Conservation (phyloP, 2,329 filamentous ascomycete species). For the Fusarium graminum region DNA sequence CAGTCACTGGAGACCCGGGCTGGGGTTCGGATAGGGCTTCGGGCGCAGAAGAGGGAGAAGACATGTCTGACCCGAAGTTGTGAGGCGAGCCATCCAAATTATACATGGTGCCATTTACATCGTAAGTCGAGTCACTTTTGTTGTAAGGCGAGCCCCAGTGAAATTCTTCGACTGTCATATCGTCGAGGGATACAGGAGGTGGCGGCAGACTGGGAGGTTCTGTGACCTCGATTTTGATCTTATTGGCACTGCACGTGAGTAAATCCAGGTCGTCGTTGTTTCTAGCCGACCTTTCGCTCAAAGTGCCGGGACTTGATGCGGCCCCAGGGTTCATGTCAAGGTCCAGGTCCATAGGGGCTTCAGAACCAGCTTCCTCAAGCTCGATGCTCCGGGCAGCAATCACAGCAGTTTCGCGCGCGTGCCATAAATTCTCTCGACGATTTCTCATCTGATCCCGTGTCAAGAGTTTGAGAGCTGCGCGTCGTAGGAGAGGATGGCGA, state of each 20-base stretch:
- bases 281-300: constrained; percentile 5
- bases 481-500: constrained; percentile 57
- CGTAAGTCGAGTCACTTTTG: no score
- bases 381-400: constrained; percentile 54
- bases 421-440: constrained; percentile 58
- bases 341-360: neutral
- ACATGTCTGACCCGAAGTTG: constrained; percentile 1
- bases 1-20: constrained; percentile 26
- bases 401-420: constrained; percentile 50
- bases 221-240: constrained; percentile 28
- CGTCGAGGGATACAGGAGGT: constrained; percentile 30
- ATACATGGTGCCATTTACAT: no score
- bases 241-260: neutral
- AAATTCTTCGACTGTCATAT: constrained; percentile 27
- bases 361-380: constrained; percentile 51
- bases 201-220: constrained; percentile 25
- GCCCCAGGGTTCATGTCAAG: neutral
- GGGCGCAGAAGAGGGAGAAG: constrained; percentile 13
- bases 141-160: neutral
- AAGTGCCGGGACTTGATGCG: neutral
- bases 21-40: neutral
- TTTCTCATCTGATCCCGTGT: constrained; percentile 49
- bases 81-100: neutral
- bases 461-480: constrained; percentile 56
- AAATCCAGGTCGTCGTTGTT: neutral